phyloP scores from a whole-genome alignment of 768 basidiomycete species.

The Mycena galericulata region DNA sequence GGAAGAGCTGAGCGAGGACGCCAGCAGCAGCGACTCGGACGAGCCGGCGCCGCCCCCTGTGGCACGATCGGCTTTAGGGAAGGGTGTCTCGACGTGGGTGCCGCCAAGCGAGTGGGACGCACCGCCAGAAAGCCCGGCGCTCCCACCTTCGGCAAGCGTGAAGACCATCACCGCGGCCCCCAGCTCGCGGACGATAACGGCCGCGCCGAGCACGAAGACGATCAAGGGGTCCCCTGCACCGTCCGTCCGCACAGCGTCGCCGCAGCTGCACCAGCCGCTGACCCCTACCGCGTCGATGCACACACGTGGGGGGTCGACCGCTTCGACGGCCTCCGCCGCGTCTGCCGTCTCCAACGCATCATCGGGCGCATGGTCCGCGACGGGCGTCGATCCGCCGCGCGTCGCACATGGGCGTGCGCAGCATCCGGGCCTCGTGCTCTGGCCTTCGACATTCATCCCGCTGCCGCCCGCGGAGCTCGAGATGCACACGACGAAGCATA shows the following conservation, averaged over 20 bases:
- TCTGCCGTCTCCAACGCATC: constrained; percentile 15
- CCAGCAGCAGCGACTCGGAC: not conserved
- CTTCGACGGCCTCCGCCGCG: constrained; percentile 12
- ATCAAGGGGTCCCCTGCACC: constrained; percentile 7
- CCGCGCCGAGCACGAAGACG: constrained; percentile 21
- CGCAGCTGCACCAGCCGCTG: not conserved
- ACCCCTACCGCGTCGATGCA: constrained; percentile 9
- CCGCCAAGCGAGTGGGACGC: constrained; percentile 33
- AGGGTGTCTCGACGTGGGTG: constrained; percentile 28
- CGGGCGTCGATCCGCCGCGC: constrained; percentile 1
- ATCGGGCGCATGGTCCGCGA: constrained; percentile 19
- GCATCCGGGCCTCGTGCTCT: constrained; percentile 68
- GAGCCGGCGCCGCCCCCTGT: not conserved
- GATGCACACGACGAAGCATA: constrained; percentile 79
- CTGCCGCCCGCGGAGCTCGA: constrained; percentile 71
- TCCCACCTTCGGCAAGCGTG: constrained; percentile 8
- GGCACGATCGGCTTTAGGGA: not conserved
- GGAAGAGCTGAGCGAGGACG: not conserved
- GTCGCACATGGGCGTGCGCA: constrained; percentile 6
- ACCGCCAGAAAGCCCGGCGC: constrained; percentile 14
- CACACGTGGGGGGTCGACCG: constrained; percentile 27
- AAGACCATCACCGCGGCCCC: constrained; percentile 27
- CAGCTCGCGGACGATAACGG: constrained; percentile 24
- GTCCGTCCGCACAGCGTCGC: not conserved
- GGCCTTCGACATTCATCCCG: constrained; percentile 70